These are phyloP conservation scores for Microbotryum violaceum DNA, from an alignment of 1,284 basidiomycete species.

Conservation along the genomic window DNA sequence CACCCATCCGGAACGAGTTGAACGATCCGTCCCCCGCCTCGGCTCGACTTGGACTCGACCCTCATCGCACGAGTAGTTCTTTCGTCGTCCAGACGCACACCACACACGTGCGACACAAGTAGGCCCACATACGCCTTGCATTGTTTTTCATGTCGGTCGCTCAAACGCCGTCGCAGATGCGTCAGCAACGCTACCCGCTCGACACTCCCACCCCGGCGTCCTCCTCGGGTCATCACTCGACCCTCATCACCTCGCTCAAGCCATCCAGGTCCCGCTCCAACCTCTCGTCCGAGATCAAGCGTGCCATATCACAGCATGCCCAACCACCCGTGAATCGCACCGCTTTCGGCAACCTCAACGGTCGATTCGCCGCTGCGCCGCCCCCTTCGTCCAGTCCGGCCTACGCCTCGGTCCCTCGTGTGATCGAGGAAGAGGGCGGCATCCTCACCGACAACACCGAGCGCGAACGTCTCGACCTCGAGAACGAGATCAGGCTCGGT, in stretches of 20 bases:
- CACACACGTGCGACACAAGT: too few species aligned
- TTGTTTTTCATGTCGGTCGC: neutral
- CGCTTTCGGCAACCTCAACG: neutral
- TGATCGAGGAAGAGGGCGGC: too few species aligned
- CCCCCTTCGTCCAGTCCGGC: too few species aligned
- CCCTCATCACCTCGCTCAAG: conserved; percentile 2
- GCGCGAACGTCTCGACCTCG: conserved; percentile 17
- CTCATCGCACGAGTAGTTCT: too few species aligned
- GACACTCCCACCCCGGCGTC: conserved; percentile 21
- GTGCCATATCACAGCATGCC: too few species aligned
- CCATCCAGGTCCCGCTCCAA: conserved; percentile 7
- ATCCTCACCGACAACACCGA: conserved; percentile 27
- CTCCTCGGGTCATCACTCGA: conserved; percentile 2
- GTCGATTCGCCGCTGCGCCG: too few species aligned
- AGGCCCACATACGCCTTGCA: too few species aligned
- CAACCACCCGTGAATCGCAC: neutral
- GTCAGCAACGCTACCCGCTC: neutral
- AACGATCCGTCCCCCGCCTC: too few species aligned
- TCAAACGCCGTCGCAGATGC: neutral
- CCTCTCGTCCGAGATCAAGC: conserved; percentile 3
- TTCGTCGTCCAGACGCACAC: too few species aligned
- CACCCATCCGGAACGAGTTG: too few species aligned
- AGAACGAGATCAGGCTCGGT: conserved; percentile 19
- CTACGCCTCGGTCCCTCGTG: too few species aligned
- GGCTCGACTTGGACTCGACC: too few species aligned